Base-by-base conservation (phyloP, 2,329 filamentous ascomycete species). In the Colletotrichum sp. region DNA sequence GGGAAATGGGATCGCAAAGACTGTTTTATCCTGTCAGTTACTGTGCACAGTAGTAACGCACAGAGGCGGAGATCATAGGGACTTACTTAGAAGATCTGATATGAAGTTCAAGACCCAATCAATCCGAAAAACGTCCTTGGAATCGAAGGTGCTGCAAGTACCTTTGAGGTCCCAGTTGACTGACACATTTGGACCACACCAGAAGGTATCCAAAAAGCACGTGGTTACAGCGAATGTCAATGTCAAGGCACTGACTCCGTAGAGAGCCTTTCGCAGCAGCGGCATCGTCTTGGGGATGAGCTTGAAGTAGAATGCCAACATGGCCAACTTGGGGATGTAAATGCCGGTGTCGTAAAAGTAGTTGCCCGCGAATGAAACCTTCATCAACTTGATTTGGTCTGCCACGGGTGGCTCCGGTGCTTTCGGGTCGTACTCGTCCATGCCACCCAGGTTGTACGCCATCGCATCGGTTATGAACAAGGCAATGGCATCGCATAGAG, bases 331-430 rank as follows among this genome's bases (percentile, higher is more conserved):
- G 3, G 81, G 81, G 4, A 82, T 71, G 55, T 82, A 82, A 10
- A 82, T 72, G 6, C 81, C 81, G 4, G 81, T 82, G 28, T 82
- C 81, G 76, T 82, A 82, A 13, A 82, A 82, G 63, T 82, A 82
- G 72, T 82, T 82, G 7, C 81, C 81, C 5, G 81, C 80, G 72
- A 82, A 83, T 0, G 80, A 36, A 3, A 82, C 75, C 73, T 82
- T 82, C 76, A 77, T 79, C 39, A 81, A 62, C 3, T 64, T 48
- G n/a, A 82, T 78, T 63, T 78, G 77, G 2, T 79, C 77, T 12
- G 75, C 70, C 0, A 62, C 32, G 6, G 75, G 48, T 8, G 73
- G 55, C 44, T 63, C 55, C 15, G 77, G 77, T 2, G 64, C 78
- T 3, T 78, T 34, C 0, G 80, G 77, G 16, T 81, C 79, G 24